A percentile compares a stretch with the other conserved stretches of the same genome.
Conservation (phyloP, 2,329 filamentous ascomycete genomes). For the Ophiostoma perfectum region DNA sequence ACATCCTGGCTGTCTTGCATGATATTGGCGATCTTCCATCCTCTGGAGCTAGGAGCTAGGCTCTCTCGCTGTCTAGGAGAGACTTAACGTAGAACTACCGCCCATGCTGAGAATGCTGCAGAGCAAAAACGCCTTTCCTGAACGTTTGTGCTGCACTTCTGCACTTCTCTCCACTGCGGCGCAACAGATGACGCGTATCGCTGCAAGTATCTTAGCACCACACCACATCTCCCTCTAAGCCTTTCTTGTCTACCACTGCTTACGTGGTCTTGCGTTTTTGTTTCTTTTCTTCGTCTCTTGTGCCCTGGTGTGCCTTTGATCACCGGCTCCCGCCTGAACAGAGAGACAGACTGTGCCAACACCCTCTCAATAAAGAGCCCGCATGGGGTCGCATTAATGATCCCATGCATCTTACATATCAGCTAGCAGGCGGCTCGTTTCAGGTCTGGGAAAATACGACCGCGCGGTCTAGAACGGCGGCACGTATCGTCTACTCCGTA, state of each 20-base stretch:
- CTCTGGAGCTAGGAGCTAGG: not conserved
- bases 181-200: conserved; percentile 11
- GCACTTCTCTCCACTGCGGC: conserved; percentile 5
- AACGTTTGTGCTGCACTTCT: not conserved
- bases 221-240: not conserved
- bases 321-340: not conserved
- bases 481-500: not conserved
- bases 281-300: not conserved
- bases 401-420: not conserved
- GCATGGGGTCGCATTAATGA: not conserved
- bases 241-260: too few species aligned
- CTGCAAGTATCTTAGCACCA: conserved; percentile 3
- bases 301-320: not conserved
- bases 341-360: not conserved
- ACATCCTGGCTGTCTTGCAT: conserved; percentile 4
- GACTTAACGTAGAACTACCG: not conserved
- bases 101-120: not conserved
- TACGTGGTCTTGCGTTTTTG: not conserved
- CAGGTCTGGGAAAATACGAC: not conserved
- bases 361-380: not conserved
- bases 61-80: not conserved
- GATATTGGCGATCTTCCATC: not conserved
- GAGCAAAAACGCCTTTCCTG: not conserved
- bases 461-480: conserved; percentile 2
- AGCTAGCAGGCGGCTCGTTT: not conserved